phyloP scores from a whole-genome alignment of 202 grass and related monocot species.

The Carex arenaria region DNA sequence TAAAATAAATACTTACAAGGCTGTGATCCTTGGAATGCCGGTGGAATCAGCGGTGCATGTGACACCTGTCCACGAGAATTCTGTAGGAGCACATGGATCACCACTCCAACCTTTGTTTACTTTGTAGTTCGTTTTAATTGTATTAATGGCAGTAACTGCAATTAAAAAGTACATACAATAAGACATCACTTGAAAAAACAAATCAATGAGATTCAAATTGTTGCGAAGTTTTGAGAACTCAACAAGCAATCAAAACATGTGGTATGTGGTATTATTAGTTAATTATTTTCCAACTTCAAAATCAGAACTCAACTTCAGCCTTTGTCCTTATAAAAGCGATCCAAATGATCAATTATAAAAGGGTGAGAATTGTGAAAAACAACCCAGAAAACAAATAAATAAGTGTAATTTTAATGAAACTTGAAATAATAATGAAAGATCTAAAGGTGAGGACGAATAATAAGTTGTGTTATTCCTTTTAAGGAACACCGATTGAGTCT shows the following conservation, averaged over 20 bases:
- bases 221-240: not conserved
- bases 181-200: not conserved
- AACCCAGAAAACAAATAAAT: not conserved
- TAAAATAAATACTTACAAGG: slow-evolving; percentile 10
- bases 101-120: slow-evolving; percentile 32
- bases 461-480: too few species aligned
- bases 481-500: too few species aligned
- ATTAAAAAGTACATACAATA: not conserved
- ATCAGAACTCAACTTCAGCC: too few species aligned
- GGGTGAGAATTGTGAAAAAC: too few species aligned
- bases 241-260: not conserved
- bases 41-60: slow-evolving; percentile 11
- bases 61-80: slow-evolving; percentile 23
- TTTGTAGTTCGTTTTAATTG: slow-evolving; percentile 30
- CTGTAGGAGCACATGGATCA: slow-evolving; percentile 30
- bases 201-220: not conserved
- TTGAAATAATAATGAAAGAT: not conserved
- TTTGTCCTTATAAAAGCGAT: too few species aligned
- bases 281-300: not conserved
- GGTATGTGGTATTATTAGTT: not conserved
- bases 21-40: slow-evolving; percentile 17
- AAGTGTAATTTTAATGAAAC: not conserved
- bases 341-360: too few species aligned
- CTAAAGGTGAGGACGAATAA: too few species aligned
- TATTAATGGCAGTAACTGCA: slow-evolving; percentile 26